Base-by-base conservation (phyloP, 2,329 filamentous ascomycete genomes). In the Stemphylium vesicarium region DNA sequence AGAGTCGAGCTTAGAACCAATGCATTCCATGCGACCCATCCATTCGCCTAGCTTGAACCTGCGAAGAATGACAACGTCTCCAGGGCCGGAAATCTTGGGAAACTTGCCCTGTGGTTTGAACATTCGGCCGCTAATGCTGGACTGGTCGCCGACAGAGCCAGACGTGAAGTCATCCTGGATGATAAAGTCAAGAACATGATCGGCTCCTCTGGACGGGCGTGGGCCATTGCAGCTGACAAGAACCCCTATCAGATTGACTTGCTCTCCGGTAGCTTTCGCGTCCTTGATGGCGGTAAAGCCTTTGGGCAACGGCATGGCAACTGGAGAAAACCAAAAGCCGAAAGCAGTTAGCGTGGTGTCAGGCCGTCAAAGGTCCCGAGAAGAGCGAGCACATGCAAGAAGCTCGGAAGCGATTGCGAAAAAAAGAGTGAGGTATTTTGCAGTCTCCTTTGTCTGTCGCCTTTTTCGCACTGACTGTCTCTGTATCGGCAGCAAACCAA, bases 61-160 rank as follows among this genome's bases (percentile, higher is more conserved):
- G 37, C 82, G 81, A 12, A 92, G 63, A 4, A 92, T 71, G 4
- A 92, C 76, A n/a, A 91, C 78, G 73, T 93, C 90, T 4, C 84
- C 83, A 2, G 78, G 72, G 2, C 77, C 71, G 15, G 72, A 63
- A 15, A 84, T 72, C 11, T 73, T 70, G 4, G 85, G 83, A 18
- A 84, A 57, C 15, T 53, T 52, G 42, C 62, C 10, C n/a, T 24
- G 16, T 2, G 50, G 40, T 22, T 54, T 59, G 51, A 73, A 75
- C 5, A 74, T 46, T n/a, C 66, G 65, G 56, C 62, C 63, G n/a
- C 20, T 38, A 45, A 65, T 64, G 53, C 52, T 60, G 32, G 68
- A 63, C 22, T 42, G 29, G 39, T 44, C 42, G n/a, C 62, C 61
- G 9, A 60, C 41, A 2, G 54, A 35, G 40, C 59, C 58, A 10